Evolutionary conservation across 495 filamentous ascomycete species (phyloP).

Genomic region (Neurospora hispaniola): DNA sequence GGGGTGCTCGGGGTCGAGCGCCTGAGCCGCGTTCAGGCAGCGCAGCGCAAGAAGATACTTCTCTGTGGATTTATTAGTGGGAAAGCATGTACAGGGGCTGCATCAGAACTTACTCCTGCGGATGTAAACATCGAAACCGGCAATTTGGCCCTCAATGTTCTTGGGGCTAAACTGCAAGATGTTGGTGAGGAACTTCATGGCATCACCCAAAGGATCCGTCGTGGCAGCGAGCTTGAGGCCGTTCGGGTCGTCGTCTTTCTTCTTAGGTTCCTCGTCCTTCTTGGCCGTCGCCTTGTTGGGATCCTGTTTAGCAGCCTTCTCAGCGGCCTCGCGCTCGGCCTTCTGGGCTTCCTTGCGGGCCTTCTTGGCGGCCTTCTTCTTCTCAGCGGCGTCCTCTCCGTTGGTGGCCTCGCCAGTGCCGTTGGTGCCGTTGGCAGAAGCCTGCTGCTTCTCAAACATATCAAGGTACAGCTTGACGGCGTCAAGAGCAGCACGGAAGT

Average conservation of each 20-base stretch:
- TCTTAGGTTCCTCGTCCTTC: conserved; percentile 48
- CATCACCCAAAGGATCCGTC: conserved; percentile 70
- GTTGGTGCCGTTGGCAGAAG: conserved; percentile 43
- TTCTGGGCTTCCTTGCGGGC: conserved; percentile 86
- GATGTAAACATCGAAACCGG: conserved; percentile 83
- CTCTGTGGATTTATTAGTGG: conserved; percentile 34
- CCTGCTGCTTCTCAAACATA: conserved; percentile 64
- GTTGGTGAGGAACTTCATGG: conserved; percentile 74
- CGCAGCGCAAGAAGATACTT: conserved; percentile 79
- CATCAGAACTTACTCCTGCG: conserved; percentile 51
- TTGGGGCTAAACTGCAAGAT: conserved; percentile 74
- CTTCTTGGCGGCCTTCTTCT: conserved; percentile 92
- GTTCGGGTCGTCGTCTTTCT: conserved; percentile 81
- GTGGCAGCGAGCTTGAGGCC: conserved; percentile 70
- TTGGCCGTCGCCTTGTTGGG: conserved; percentile 46
- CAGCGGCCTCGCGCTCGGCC: conserved; percentile 68
- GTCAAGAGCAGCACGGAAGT: conserved; percentile 69
- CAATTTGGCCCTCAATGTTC: conserved; percentile 69
- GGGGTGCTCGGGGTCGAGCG: conserved; percentile 61
- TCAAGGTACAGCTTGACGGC: conserved; percentile 72
- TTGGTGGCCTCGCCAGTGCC: conserved; percentile 35
- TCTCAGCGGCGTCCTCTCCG: conserved; percentile 54
- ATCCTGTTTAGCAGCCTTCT: conserved; percentile 62
- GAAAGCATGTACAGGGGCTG: not conserved
- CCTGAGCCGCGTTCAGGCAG: conserved; percentile 63